Evolutionary conservation across 78 protist genomes (phyloP).

Genomic region (Trichosphaerium sp.): DNA sequence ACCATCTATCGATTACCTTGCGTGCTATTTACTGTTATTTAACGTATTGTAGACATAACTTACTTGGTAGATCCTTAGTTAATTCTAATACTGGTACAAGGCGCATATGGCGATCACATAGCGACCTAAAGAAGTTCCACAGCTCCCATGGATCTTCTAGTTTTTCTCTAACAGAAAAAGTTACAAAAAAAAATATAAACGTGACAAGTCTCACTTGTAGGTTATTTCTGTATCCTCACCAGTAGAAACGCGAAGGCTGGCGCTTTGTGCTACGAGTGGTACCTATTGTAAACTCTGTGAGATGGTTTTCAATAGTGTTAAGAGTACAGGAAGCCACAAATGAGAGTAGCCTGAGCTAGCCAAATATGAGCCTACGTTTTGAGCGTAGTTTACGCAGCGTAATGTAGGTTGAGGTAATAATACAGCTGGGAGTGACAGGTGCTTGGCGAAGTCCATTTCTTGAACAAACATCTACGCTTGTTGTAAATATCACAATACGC

Average conservation of each 20-base stretch:
- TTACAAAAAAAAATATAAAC: background rate
- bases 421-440: constrained; percentile 48
- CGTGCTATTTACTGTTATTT: too few species aligned
- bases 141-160: constrained; percentile 38
- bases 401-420: constrained; percentile 43
- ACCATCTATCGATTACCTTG: constrained; percentile 42
- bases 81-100: constrained; percentile 28
- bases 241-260: too few species aligned
- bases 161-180: background rate
- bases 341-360: background rate
- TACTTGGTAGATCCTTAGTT: constrained; percentile 25
- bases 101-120: constrained; percentile 29
- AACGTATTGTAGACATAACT: too few species aligned
- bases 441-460: constrained; percentile 65
- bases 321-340: background rate
- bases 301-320: background rate
- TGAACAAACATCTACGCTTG: constrained; percentile 26
- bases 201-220: too few species aligned
- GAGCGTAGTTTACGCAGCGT: constrained; percentile 16
- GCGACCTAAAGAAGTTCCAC: constrained; percentile 51
- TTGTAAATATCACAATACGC: background rate
- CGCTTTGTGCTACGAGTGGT: constrained; percentile 20
- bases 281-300: background rate
- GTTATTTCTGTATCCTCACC: background rate
- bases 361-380: constrained; percentile 18